Base-by-base conservation (phyloP, 2,329 filamentous ascomycete species). In the Fusarium agapanthi region DNA sequence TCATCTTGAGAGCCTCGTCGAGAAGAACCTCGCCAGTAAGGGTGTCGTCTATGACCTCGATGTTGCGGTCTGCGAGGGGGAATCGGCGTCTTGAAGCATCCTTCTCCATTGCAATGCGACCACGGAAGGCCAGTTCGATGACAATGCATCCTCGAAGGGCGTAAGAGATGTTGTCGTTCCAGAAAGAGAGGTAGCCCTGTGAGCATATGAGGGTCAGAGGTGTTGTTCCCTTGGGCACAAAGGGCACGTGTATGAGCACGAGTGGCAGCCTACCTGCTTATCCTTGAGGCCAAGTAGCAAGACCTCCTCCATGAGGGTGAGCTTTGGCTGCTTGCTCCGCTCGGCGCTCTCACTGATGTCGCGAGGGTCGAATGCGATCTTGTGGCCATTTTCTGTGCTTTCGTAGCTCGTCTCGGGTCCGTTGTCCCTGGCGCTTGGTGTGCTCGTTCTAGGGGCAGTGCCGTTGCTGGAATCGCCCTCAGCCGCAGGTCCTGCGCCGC, bases 121-220 rank as follows among this genome's bases (percentile, higher is more conserved):
- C 96, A 74, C 96, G 90, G 84, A 99, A 97, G 72, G 96, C 96
- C 78, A 99, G 87, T 84, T 99, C 96, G 83, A 98, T 94, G 76
- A 99, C 96, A 81, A 99, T 99, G 85, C 96, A 99, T 80, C 96
- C 96, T 82, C 96, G 92, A 71, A 99, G 88, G 74, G 96, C 96
- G 83, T 99, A 99, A 68, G 95, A 98, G 80, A 99, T 99, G 85
- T 99, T 99, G 85, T 99, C 96, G 85, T 99, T 99, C 96, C 96
- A 99, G 85, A 99, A 99, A 35, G 95, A 98, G 72, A 99, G 91
- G 81, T 99, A 98, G 75, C 96, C 96, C 95, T 97, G 80, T 59
- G 44, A 32, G n/a, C 18, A 54, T 43, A 65, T 37, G 35, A 53
- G 24, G 43, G 55, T 73, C 54, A 68, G 69, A 51, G 47, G 28